These are phyloP conservation scores for Stentor roeselii DNA, from an alignment of 73 alveolate genomes.

Conservation along the genomic window DNA sequence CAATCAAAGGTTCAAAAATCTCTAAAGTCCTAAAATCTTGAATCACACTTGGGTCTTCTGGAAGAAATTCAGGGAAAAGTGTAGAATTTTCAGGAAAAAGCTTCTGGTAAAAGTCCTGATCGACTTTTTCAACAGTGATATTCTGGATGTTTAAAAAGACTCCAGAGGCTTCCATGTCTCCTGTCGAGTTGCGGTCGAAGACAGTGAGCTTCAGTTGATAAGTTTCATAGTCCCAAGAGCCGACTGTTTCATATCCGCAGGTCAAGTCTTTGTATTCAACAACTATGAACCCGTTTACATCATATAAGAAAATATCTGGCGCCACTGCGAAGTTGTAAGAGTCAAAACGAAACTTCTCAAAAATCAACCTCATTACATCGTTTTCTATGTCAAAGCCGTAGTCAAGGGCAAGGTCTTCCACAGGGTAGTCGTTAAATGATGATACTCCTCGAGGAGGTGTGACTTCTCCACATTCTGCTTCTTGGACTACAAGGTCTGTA, in stretches of 20 bases:
- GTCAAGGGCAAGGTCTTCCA: background rate
- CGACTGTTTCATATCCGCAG: background rate
- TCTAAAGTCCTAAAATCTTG: background rate
- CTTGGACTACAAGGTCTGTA: background rate
- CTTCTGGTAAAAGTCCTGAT: background rate
- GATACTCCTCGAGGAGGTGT: constrained; percentile 18
- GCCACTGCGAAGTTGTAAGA: constrained; percentile 1
- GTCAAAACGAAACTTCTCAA: background rate
- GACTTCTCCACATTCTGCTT: background rate
- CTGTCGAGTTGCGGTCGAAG: background rate
- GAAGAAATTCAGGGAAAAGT: constrained; percentile 13
- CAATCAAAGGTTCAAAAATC: background rate
- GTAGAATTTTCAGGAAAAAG: background rate
- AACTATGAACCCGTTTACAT: background rate
- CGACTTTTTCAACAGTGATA: constrained; percentile 7
- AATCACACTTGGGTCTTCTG: background rate
- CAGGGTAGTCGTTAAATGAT: background rate
- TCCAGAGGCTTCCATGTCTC: constrained; percentile 14
- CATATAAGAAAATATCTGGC: background rate
- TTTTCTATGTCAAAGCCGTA: background rate
- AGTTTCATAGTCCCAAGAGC: background rate
- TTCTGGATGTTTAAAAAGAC: background rate
- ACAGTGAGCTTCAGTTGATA: background rate
- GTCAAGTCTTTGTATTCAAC: background rate
- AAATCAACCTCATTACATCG: background rate